Percentiles rank a stretch among this genome's conserved stretches.
phyloP scores from a whole-genome alignment of 129 eudicot species.

The Chrysanthemum seticuspe region DNA sequence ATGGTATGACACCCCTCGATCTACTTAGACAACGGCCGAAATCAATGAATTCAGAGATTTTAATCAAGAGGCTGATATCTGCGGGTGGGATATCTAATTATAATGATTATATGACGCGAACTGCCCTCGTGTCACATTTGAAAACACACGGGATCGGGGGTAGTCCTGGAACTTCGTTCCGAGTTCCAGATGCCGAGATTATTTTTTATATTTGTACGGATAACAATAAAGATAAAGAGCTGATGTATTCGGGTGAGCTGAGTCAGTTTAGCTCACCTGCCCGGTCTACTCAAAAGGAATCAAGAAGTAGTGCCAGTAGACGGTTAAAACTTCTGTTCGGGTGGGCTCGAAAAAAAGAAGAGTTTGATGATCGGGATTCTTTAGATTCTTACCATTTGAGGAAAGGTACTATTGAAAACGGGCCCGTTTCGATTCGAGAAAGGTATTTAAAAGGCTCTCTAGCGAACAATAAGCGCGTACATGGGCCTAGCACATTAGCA shows the following conservation, averaged over 20 bases:
- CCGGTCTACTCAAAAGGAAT: conserved; percentile 31
- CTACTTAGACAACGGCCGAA: conserved; percentile 64
- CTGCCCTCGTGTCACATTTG: conserved; percentile 52
- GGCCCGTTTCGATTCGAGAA: conserved; percentile 55
- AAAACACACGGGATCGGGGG: conserved; percentile 64
- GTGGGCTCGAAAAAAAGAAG: conserved; percentile 44
- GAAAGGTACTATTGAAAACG: conserved; percentile 12
- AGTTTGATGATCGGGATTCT: conserved; percentile 30
- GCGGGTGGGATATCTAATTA: conserved; percentile 65
- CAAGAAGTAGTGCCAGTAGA: conserved; percentile 34
- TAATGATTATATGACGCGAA: conserved; percentile 50
- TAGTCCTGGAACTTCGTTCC: conserved; percentile 87
- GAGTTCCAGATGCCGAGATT: conserved; percentile 66
- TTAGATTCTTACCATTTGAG: conserved; percentile 32
- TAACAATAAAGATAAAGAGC: conserved; percentile 36
- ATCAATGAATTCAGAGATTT: conserved; percentile 63
- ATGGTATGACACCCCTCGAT: conserved; percentile 80
- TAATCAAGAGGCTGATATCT: conserved; percentile 61
- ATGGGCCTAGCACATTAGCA: conserved; percentile 51
- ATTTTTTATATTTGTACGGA: conserved; percentile 39
- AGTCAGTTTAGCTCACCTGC: conserved; percentile 35
- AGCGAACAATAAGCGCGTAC: conserved; percentile 34
- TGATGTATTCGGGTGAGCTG: conserved; percentile 48
- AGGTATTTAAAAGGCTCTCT: conserved; percentile 31
- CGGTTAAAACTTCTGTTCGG: conserved; percentile 51